phyloP scores from a whole-genome alignment of 768 basidiomycete genomes.

The Kwoniella shandongensis region DNA sequence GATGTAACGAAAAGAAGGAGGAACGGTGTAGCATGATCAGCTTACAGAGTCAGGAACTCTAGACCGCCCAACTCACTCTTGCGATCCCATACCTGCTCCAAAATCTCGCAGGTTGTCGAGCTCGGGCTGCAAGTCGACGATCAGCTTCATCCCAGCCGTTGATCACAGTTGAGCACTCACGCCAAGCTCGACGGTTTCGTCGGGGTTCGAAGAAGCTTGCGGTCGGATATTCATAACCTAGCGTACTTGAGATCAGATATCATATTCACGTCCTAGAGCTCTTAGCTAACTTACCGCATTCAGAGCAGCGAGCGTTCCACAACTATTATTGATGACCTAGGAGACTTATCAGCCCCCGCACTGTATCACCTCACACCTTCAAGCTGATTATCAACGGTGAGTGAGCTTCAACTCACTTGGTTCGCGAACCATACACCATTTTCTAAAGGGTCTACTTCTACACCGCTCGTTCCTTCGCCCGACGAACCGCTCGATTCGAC shows the following conservation, averaged over 20 bases:
- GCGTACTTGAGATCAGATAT: no score
- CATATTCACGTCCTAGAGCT: not conserved
- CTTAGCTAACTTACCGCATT: slow-evolving; percentile 63
- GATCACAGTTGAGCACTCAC: slow-evolving; percentile 26
- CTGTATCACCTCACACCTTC: not conserved
- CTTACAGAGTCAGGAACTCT: not conserved
- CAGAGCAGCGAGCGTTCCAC: slow-evolving; percentile 89
- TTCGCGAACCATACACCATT: slow-evolving; percentile 80
- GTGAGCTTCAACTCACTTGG: slow-evolving; percentile 57
- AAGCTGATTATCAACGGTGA: no score
- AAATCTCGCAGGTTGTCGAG: slow-evolving; percentile 74
- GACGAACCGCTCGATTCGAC: slow-evolving; percentile 58
- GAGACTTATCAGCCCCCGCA: slow-evolving; percentile 5
- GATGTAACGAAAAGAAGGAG: not conserved
- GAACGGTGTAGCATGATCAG: not conserved
- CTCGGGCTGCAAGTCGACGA: slow-evolving; percentile 60
- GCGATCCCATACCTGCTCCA: slow-evolving; percentile 80
- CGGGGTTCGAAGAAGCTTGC: slow-evolving; percentile 20
- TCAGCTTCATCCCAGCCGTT: no score
- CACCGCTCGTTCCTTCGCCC: slow-evolving; percentile 37
- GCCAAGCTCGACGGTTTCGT: slow-evolving; percentile 45
- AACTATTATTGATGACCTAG: slow-evolving; percentile 90
- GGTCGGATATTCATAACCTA: slow-evolving; percentile 50
- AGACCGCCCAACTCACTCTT: slow-evolving; percentile 38
- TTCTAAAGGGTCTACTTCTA: slow-evolving; percentile 55